These are phyloP conservation scores for Rhodofomes roseus DNA, from an alignment of 1,284 basidiomycete species.

Conservation along the genomic window DNA sequence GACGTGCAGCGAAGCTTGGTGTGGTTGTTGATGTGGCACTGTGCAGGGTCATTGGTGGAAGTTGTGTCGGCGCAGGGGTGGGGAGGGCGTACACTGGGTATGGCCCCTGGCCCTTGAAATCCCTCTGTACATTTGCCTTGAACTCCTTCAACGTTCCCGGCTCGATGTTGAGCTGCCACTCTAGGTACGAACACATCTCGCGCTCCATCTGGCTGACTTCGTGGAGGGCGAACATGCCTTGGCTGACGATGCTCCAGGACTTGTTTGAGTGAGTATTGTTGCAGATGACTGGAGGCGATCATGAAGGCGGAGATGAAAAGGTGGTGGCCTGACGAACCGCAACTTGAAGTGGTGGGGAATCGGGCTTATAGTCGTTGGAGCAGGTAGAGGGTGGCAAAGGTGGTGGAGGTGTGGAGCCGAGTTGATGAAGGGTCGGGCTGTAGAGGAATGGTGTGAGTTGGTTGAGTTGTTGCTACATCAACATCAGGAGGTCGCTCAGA, in stretches of 20 bases:
- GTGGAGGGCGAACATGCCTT: constrained; percentile 84
- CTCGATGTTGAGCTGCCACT: constrained; percentile 86
- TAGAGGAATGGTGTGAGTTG: background rate
- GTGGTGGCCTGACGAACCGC: constrained; percentile 88
- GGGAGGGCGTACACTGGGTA: constrained; percentile 60
- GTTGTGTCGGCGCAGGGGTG: constrained; percentile 48
- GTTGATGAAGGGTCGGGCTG: constrained; percentile 75
- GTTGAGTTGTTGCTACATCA: constrained; percentile 1
- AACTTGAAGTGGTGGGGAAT: constrained; percentile 88
- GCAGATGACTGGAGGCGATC: constrained; percentile 86
- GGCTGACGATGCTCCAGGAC: constrained; percentile 91
- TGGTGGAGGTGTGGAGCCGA: constrained; percentile 77
- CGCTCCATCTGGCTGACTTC: constrained; percentile 97
- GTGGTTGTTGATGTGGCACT: constrained; percentile 34
- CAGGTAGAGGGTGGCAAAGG: constrained; percentile 82
- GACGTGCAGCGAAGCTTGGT: constrained; percentile 40
- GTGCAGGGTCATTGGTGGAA: constrained; percentile 42
- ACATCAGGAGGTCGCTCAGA: no score
- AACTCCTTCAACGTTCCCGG: constrained; percentile 64
- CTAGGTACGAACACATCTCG: constrained; percentile 90
- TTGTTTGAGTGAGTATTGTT: constrained; percentile 97
- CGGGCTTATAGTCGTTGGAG: constrained; percentile 85
- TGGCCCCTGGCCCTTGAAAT: constrained; percentile 53
- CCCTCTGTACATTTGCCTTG: constrained; percentile 55
- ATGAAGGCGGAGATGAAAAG: constrained; percentile 93